A percentile compares a stretch with the other conserved stretches of the same genome.
These are phyloP conservation scores for Neocucurbitaria cava DNA, from an alignment of 2,329 filamentous ascomycete genomes.

Conservation along the genomic window DNA sequence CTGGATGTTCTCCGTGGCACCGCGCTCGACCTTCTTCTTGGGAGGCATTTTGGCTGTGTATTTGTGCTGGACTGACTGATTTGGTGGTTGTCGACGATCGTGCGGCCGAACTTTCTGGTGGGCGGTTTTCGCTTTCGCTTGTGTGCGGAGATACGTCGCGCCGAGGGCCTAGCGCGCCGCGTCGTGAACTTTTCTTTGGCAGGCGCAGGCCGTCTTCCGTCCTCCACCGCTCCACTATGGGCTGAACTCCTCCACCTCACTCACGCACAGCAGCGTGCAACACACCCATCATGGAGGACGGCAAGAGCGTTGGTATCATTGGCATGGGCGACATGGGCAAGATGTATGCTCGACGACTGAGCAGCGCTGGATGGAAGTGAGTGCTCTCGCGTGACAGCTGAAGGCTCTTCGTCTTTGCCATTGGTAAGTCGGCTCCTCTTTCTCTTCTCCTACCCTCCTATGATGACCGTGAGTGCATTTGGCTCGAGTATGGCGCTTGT, in stretches of 20 bases:
- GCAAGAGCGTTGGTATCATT: conserved; percentile 87
- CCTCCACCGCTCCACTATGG: conserved; percentile 30
- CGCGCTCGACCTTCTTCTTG: conserved; percentile 81
- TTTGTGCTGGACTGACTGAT: conserved; percentile 39
- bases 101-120: conserved; percentile 29
- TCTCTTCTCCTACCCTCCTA: conserved; percentile 49
- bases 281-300: conserved; percentile 61
- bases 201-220: conserved; percentile 11
- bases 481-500: conserved; percentile 92
- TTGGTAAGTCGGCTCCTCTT: conserved; percentile 35
- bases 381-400: conserved; percentile 37
- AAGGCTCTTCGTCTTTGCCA: conserved; percentile 10
- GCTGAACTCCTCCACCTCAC: conserved; percentile 35
- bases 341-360: conserved; percentile 93
- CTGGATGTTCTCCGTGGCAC: conserved; percentile 87
- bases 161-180: conserved; percentile 20
- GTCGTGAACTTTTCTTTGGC: conserved; percentile 28
- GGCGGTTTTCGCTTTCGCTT: conserved; percentile 22
- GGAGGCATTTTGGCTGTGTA: conserved; percentile 73
- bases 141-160: conserved; percentile 18
- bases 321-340: conserved; percentile 99
- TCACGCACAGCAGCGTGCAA: conserved; percentile 28
- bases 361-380: conserved; percentile 97
- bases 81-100: conserved; percentile 30
- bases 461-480: conserved; percentile 99